Base-by-base conservation (phyloP, 139 green algal genomes). In the Yamagishiella unicocca region DNA sequence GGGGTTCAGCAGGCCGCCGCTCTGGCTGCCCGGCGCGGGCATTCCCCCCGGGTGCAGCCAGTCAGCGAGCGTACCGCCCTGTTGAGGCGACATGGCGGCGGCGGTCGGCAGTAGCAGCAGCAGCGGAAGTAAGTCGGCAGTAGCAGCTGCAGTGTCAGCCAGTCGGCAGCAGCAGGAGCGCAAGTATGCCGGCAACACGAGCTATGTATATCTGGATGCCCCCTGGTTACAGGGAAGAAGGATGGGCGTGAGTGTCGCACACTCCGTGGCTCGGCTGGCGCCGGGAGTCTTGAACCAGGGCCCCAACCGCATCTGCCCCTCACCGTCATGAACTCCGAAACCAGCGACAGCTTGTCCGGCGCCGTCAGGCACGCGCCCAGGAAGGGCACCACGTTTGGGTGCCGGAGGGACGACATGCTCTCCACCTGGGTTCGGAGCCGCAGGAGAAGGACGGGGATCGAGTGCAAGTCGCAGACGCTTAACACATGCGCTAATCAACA, bases 281-380 rank as follows among this genome's bases (percentile, higher is more conserved):
- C n/a, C n/a, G n/a, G n/a, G n/a, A n/a, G n/a, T n/a, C n/a, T n/a
- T n/a, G n/a, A n/a, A n/a, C n/a, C n/a, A n/a, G n/a, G n/a, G n/a
- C n/a, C n/a, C n/a, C n/a, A n/a, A n/a, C 50, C 50, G 12, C 50
- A 12, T 58, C 50, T 12, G 14, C 50, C 17, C 50, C 50, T 58
- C 7, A 94, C 95, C 29, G 93, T 82, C 92, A 97, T 95, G 88
- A 89, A 96, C 92, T 98, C 96, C 25, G 92, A 94, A 46, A 98
- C 46, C 88, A 98, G 90, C 93, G 91, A 96, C 89, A 92, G 97
- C 29, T 89, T 77, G 71, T 93, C 84, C 0, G 94, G 87, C 3
- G 89, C 89, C 68, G 90, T n/a, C 74, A 96, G 45, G 85, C 93
- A 83, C 17, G 92, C 89, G 1, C 85, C 92, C 67, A 95, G 90